These are phyloP conservation scores for Linum lewisii DNA, from an alignment of 345 rosid species.

Conservation along the genomic window DNA sequence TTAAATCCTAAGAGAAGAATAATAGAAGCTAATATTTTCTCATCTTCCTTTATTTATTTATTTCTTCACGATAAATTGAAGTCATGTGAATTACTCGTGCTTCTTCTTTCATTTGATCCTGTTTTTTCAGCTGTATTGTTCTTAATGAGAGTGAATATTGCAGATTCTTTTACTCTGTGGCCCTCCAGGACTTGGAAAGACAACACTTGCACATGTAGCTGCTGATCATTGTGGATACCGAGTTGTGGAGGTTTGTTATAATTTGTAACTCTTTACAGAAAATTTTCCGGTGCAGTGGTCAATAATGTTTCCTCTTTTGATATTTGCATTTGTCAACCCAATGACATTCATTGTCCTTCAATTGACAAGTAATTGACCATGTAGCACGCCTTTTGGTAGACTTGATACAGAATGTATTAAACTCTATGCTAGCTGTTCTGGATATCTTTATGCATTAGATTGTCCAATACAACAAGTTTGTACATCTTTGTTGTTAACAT, in stretches of 20 bases:
- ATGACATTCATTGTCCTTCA: too few species aligned
- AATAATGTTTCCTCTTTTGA: not conserved
- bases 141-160: conserved; percentile 15
- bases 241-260: conserved; percentile 74
- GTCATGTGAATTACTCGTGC: not conserved
- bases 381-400: too few species aligned
- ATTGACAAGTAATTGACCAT: too few species aligned
- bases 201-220: conserved; percentile 95
- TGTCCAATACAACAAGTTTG: too few species aligned
- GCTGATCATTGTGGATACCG: conserved; percentile 97
- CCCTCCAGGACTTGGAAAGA: conserved; percentile 99
- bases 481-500: too few species aligned
- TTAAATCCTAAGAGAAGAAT: too few species aligned
- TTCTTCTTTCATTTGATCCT: not conserved
- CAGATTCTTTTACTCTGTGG: conserved; percentile 96
- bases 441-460: not conserved
- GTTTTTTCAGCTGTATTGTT: not conserved
- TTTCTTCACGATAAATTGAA: too few species aligned
- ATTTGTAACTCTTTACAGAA: conserved; percentile 16
- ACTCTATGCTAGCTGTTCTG: not conserved
- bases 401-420: too few species aligned
- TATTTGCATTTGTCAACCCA: not conserved
- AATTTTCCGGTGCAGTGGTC: not conserved
- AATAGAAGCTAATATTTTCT: too few species aligned
- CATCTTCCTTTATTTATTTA: too few species aligned